Evolutionary conservation across 306 rosid genomes (phyloP).

Genomic region (Gynostemma pentaphyllum): DNA sequence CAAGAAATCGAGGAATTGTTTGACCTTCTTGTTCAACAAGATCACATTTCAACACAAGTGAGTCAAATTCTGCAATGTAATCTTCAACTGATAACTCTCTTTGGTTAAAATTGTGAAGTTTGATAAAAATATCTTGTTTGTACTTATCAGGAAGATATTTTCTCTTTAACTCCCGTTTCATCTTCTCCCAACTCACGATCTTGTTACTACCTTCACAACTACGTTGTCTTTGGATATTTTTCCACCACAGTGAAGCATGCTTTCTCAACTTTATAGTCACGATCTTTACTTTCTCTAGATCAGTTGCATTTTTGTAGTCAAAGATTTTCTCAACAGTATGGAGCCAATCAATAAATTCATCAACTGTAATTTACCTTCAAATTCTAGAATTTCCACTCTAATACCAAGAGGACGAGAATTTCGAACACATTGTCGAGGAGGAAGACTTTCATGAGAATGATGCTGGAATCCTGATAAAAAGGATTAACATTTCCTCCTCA

Average conservation of each 20-base stretch:
- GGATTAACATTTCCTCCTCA: too few relatives aligned
- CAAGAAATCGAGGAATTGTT: not conserved
- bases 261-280: not conserved
- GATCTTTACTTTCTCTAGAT: too few relatives aligned
- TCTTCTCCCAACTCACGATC: not conserved
- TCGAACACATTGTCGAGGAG: not conserved
- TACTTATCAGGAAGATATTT: not conserved
- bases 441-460: not conserved
- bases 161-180: not conserved
- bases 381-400: not conserved
- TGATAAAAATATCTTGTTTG: not conserved
- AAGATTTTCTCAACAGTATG: not conserved
- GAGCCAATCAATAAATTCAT: constrained; percentile 2
- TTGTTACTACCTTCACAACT: not conserved
- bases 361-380: not conserved
- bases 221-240: not conserved
- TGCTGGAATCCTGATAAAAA: not conserved
- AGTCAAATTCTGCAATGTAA: not conserved
- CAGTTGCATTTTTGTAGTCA: too few relatives aligned
- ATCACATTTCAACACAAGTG: too few relatives aligned
- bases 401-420: too few relatives aligned
- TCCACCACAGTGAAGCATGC: constrained; percentile 2
- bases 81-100: not conserved
- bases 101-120: not conserved
- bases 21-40: too few relatives aligned